These are phyloP conservation scores for Colletotrichum sp. DNA, from an alignment of 2,329 filamentous ascomycete species.

Conservation along the genomic window DNA sequence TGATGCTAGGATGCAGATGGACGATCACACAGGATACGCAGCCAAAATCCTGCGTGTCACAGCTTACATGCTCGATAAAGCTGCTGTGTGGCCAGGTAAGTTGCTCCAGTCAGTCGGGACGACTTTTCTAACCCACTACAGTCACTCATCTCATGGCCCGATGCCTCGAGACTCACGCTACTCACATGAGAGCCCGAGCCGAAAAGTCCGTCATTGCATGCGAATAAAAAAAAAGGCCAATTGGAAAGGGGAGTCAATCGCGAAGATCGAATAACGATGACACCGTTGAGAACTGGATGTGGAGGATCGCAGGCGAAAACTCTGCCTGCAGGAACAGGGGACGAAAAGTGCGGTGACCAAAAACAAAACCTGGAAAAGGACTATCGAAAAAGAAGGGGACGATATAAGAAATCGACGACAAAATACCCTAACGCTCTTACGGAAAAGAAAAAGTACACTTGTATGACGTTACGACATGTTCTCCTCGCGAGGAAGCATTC, in stretches of 20 bases:
- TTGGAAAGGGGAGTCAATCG: neutral
- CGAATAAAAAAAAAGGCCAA: constrained; percentile 31
- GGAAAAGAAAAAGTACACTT: constrained; percentile 1
- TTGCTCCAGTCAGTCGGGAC: constrained; percentile 11
- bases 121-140: constrained; percentile 22
- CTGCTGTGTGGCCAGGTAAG: constrained; percentile 91
- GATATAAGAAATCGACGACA: neutral
- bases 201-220: constrained; percentile 54
- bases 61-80: constrained; percentile 85
- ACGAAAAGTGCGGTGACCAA: neutral
- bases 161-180: constrained; percentile 61
- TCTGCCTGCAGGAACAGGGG: neutral
- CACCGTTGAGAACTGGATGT: neutral
- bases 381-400: neutral
- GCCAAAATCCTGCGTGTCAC: constrained; percentile 85
- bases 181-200: constrained; percentile 54
- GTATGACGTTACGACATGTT: constrained; percentile 9
- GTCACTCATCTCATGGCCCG: constrained; percentile 61
- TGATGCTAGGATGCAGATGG: constrained; percentile 60
- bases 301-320: neutral
- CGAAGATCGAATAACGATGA: neutral
- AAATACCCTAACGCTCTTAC: neutral
- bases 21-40: constrained; percentile 76
- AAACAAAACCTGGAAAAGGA: neutral
- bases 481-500: neutral